phyloP scores from a whole-genome alignment of 306 rosid genomes.

The Adenanthera pavonina region DNA sequence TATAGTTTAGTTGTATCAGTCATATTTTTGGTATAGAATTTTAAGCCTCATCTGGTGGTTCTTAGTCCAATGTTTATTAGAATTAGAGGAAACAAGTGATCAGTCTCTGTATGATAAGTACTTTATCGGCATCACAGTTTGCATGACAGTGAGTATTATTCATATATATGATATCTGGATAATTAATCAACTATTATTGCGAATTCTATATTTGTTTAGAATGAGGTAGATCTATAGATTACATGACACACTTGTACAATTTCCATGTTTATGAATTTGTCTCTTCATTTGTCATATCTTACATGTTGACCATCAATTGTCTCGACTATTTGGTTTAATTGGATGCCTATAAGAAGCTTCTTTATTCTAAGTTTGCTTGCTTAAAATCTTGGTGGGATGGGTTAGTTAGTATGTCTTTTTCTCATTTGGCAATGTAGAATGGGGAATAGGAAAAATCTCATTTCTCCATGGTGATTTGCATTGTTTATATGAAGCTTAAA shows the following conservation, averaged over 20 bases:
- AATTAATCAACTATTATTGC: background rate
- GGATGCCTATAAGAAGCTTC: background rate
- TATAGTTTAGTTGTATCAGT: background rate
- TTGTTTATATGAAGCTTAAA: constrained; percentile 23
- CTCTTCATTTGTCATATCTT: background rate
- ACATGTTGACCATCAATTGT: background rate
- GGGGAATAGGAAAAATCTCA: background rate
- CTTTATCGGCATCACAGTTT: background rate
- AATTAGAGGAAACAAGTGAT: background rate
- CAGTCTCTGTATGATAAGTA: background rate
- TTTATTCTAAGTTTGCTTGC: background rate
- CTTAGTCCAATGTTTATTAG: background rate
- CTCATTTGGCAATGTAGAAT: too few species aligned
- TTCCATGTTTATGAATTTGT: background rate
- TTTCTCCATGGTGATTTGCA: constrained; percentile 1
- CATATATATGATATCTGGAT: background rate
- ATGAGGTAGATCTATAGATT: background rate
- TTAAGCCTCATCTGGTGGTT: background rate
- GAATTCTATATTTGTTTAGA: background rate
- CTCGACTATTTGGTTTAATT: background rate
- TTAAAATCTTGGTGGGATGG: background rate
- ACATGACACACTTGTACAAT: background rate
- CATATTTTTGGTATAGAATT: background rate
- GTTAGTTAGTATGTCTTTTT: background rate
- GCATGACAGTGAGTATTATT: background rate